phyloP scores from a whole-genome alignment of 1,139 yeast species.

The Suhomyces kunorum region DNA sequence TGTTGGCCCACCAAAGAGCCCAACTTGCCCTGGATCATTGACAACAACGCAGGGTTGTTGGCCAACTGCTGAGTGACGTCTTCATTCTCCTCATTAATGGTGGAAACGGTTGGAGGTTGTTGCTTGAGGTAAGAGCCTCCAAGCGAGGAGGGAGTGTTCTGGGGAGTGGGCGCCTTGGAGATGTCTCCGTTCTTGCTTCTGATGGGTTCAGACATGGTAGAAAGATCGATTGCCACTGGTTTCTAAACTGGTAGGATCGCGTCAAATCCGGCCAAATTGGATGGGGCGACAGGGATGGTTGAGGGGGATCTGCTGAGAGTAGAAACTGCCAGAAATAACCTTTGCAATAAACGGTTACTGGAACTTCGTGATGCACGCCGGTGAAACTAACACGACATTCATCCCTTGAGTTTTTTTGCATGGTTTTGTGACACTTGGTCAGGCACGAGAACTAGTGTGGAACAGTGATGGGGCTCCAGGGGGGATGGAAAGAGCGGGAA shows the following conservation, averaged over 20 bases:
- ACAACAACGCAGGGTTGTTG: conserved; percentile 73
- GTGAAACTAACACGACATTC: conserved; percentile 7
- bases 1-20: conserved; percentile 83
- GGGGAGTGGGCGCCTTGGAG: conserved; percentile 97
- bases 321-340: background rate
- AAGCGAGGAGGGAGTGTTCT: conserved; percentile 94
- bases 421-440: conserved; percentile 5
- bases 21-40: conserved; percentile 89
- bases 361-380: conserved; percentile 1
- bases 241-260: conserved; percentile 1
- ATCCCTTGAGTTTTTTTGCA: conserved; percentile 10
- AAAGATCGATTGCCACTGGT: conserved; percentile 7
- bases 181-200: conserved; percentile 71
- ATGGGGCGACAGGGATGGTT: background rate
- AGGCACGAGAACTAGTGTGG: conserved; percentile 2
- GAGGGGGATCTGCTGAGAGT: background rate
- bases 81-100: conserved; percentile 68
- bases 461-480: background rate
- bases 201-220: conserved; percentile 67
- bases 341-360: background rate
- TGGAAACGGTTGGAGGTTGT: conserved; percentile 72
- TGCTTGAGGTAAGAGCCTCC: conserved; percentile 72
- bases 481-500: background rate
- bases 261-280: background rate
- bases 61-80: conserved; percentile 51